phyloP scores from a whole-genome alignment of 495 filamentous ascomycete species.

The Clavariopsis aquatica region DNA sequence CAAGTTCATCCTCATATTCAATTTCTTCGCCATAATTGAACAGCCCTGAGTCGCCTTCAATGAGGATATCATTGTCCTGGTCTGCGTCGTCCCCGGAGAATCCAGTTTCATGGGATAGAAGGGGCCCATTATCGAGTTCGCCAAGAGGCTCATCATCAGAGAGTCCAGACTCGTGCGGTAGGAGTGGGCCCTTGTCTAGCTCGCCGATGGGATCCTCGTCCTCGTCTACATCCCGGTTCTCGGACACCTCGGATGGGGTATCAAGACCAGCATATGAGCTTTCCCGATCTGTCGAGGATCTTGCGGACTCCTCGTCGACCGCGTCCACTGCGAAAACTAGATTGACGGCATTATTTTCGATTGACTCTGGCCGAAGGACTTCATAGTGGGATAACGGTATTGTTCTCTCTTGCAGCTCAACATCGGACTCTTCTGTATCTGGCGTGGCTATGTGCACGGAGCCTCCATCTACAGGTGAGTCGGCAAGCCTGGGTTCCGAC shows the following conservation, averaged over 20 bases:
- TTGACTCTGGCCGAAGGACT: background rate
- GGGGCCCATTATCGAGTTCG: constrained; percentile 12
- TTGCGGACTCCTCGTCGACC: constrained; percentile 7
- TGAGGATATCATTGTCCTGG: background rate
- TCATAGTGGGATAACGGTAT: background rate
- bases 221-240: background rate
- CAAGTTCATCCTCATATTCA: background rate
- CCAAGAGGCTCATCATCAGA: background rate
- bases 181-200: background rate
- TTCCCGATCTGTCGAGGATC: background rate
- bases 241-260: background rate
- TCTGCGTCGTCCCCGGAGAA: background rate
- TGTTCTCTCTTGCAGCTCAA: background rate
- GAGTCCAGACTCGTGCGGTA: background rate
- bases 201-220: constrained; percentile 1
- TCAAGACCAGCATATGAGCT: background rate
- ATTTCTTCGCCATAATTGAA: background rate
- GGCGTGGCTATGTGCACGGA: background rate
- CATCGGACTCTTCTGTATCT: background rate
- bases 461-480: background rate
- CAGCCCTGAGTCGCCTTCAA: background rate
- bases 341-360: background rate
- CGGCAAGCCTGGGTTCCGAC: background rate
- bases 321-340: background rate
- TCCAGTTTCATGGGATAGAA: constrained; percentile 14